Evolutionary conservation across 208 protist genomes (phyloP), one percentile per base, ranked within the genome.

Genomic region (Cochliopodium minus): DNA sequence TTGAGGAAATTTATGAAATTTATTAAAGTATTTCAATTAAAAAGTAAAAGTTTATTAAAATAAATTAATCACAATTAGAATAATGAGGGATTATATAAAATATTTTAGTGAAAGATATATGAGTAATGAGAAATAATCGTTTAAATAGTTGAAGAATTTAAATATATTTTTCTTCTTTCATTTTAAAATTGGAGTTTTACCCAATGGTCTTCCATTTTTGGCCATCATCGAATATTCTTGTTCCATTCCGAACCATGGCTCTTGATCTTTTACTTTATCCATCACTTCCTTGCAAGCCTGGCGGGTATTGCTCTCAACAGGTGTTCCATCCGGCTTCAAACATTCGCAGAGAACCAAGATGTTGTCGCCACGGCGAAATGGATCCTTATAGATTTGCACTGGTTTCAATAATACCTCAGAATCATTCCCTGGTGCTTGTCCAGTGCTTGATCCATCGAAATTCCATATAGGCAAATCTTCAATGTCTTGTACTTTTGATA

Each of bases 381-480:
- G 81, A 61, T 87, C 81, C 29, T 57, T 61, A 67, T 69, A 85
- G 49, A 83, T 70, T 43, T 65, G 58, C 43, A 46, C 60, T 17
- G 81, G 81, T 72, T 77, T 72, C n/a, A 87, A 35, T 42, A 77
- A 57, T 57, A 91, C 87, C 65, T 96, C 89, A 22, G 77, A 76
- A 82, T 89, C 70, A 64, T 79, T 5, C 52, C 78, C 70, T 56
- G 70, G 64, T 66, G 89, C 73, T 83, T 94, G 72, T 75, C 72
- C 64, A 70, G 75, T 86, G 74, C 79, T 91, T 17, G 88, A 94
- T 43, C 90, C 90, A 60, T 96, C 89, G 65, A 87, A 96, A 71
- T 95, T 96, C 88, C 88, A 95, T n/a, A 87, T 67, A 9, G 87
- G 86, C 29, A 95, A 72, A 0, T 83, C 65, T 20, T 64, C 62